Evolutionary conservation across 1,284 basidiomycete species (phyloP).

Genomic region (Grifola frondosa): DNA sequence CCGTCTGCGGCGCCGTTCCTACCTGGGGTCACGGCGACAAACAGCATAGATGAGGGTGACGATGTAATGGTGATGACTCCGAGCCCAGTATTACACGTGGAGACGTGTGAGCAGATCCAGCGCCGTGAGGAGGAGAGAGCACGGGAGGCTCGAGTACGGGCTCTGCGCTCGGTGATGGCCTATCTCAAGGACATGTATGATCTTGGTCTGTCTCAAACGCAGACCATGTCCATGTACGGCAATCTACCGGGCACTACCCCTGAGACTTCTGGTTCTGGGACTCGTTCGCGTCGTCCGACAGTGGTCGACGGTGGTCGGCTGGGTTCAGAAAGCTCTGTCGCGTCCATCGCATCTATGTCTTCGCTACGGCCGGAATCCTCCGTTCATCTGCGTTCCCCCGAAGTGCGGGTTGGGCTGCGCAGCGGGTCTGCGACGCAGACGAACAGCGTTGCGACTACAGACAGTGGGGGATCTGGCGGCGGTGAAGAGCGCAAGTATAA

Average conservation of each 20-base stretch:
- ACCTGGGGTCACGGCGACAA: constrained; percentile 47
- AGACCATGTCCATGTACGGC: constrained; percentile 47
- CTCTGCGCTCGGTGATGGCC: constrained; percentile 87
- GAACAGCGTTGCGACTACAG: constrained; percentile 70
- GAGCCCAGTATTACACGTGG: constrained; percentile 46
- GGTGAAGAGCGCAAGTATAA: constrained; percentile 81
- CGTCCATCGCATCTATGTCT: constrained; percentile 25
- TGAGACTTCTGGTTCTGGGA: constrained; percentile 36
- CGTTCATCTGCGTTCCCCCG: constrained; percentile 59
- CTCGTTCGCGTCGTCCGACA: constrained; percentile 64
- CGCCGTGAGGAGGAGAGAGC: constrained; percentile 69
- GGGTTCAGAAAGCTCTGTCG: constrained; percentile 41
- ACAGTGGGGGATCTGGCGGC: constrained; percentile 58
- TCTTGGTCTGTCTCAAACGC: constrained; percentile 61
- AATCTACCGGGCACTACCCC: constrained; percentile 35
- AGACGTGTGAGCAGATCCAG: constrained; percentile 44
- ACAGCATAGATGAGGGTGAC: constrained; percentile 41
- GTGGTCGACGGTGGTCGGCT: constrained; percentile 55
- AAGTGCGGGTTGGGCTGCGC: constrained; percentile 56
- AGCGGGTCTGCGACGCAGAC: constrained; percentile 63
- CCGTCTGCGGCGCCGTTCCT: constrained; percentile 67
- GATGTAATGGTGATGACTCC: constrained; percentile 38
- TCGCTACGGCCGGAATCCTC: constrained; percentile 36
- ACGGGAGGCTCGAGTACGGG: constrained; percentile 69
- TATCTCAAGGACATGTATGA: constrained; percentile 96